Base-by-base conservation (phyloP, 2,329 filamentous ascomycete species). In the Calonectria hawksworthii region DNA sequence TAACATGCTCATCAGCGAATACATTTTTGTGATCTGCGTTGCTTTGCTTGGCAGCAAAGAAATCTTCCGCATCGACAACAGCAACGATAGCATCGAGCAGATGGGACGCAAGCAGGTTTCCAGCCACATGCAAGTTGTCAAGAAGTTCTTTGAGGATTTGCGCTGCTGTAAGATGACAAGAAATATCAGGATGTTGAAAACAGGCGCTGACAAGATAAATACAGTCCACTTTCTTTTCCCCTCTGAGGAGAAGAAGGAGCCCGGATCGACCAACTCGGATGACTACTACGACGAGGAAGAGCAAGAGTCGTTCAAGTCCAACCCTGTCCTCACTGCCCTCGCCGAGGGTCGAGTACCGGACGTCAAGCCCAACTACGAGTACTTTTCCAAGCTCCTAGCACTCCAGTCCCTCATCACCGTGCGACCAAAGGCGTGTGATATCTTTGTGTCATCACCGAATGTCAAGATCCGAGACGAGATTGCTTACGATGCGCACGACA, bases 1-100 rank as follows among this genome's bases (percentile, higher is more conserved):
- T 64, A 94, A 94, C 84, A 93, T 93, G 89, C 87, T 94, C 71
- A 93, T 94, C 80, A 90, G 89, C 80, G 91, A 93, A 83, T 94
- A 94, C 83, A 88, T 94, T 56, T 93, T 86, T 72, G 82, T 83
- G 66, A 84, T 86, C 69, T 86, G 85, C 56, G 80, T 86, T 68
- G 83, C 83, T 4, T 41, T 86, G 11, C 81, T 86, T 4, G 85
- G 85, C 13, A 86, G 84, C 83, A 86, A 86, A 73, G 85, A 86
- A 77, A 86, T 86, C 74, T 86, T 86, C 74, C 82, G 85, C 66
- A 86, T 86, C 79, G 85, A 86, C 75, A 86, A 86, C 75, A 86
- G 85, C 81, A 86, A 86, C 71, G 85, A 86, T 69, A 86, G 85
- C 76, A 86, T 86, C 65, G 85, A 86, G 78, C 85, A 88, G 72